Conservation (phyloP, 2,329 filamentous ascomycete species). For the Aspergillus felis region DNA sequence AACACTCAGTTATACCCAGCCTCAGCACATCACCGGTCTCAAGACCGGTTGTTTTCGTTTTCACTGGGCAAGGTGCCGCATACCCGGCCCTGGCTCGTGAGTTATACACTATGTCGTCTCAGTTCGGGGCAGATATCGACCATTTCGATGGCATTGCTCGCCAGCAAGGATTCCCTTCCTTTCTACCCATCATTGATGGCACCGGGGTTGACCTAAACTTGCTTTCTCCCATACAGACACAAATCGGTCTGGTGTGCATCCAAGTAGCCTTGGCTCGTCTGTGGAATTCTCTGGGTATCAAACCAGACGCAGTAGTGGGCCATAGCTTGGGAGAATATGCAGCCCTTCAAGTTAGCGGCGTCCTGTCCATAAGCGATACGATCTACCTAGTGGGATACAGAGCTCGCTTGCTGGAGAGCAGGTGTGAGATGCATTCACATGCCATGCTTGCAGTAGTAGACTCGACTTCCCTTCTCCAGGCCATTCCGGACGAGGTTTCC, state of each 20-base stretch:
- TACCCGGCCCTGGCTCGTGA: constrained; percentile 36
- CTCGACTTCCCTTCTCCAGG: constrained; percentile 30
- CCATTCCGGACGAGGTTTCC: constrained; percentile 3
- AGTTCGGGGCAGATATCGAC: constrained; percentile 29
- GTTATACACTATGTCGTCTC: constrained; percentile 23
- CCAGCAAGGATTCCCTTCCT: constrained; percentile 33
- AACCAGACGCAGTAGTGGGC: constrained; percentile 37
- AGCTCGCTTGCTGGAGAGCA: constrained; percentile 38
- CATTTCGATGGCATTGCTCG: constrained; percentile 30
- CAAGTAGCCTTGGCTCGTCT: constrained; percentile 39
- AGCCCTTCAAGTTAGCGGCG: constrained; percentile 36
- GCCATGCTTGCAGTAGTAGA: constrained; percentile 44
- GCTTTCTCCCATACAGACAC: constrained; percentile 25
- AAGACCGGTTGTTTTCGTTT: constrained; percentile 30
- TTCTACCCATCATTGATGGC: constrained; percentile 33
- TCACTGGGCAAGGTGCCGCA: constrained; percentile 39
- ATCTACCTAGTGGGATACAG: constrained; percentile 40
- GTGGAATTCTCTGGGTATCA: constrained; percentile 34
- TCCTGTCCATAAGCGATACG: constrained; percentile 35
- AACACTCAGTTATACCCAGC: constrained; percentile 28
- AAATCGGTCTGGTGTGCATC: constrained; percentile 37
- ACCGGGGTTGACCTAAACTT: constrained; percentile 27
- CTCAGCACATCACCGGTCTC: constrained; percentile 17
- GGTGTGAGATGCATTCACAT: constrained; percentile 39
- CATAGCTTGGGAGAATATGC: constrained; percentile 43